Percentiles rank a stretch among this genome's conserved stretches.
Conservation (phyloP, 495 filamentous ascomycete species). For the Rhypophila decipiens region DNA sequence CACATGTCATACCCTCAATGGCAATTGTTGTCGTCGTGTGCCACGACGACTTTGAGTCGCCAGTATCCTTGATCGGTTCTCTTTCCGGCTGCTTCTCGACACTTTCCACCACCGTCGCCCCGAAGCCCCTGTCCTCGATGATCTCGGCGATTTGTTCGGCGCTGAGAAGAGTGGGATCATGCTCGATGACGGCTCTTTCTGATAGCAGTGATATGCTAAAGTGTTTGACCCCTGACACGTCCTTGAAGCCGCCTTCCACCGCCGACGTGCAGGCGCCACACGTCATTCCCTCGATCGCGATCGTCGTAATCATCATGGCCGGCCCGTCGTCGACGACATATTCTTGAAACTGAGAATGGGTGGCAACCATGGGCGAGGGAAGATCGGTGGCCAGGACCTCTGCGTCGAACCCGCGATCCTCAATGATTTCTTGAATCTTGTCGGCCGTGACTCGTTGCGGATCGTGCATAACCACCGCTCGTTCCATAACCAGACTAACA, state of each 20-base stretch:
- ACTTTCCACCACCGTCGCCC: conserved; percentile 65
- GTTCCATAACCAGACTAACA: conserved; percentile 86
- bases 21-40: conserved; percentile 77
- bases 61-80: conserved; percentile 24
- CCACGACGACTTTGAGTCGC: conserved; percentile 20
- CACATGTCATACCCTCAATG: conserved; percentile 97
- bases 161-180: conserved; percentile 66
- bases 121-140: conserved; percentile 92
- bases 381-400: conserved; percentile 78
- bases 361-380: conserved; percentile 37
- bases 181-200: conserved; percentile 82
- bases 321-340: conserved; percentile 25
- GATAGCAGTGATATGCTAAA: conserved; percentile 93
- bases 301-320: conserved; percentile 59
- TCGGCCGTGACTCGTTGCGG: conserved; percentile 65
- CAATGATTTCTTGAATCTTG: conserved; percentile 74
- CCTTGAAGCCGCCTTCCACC: conserved; percentile 75
- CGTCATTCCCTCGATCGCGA: conserved; percentile 90
- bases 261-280: conserved; percentile 94
- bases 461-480: conserved; percentile 87
- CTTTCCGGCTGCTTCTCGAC: conserved; percentile 26
- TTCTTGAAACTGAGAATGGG: conserved; percentile 21
- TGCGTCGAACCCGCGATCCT: conserved; percentile 93
- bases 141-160: conserved; percentile 63
- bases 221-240: conserved; percentile 67